A percentile compares a stretch with the other conserved stretches of the same genome.
phyloP scores from a whole-genome alignment of 768 basidiomycete species.

The Amanita pallidorosea region DNA sequence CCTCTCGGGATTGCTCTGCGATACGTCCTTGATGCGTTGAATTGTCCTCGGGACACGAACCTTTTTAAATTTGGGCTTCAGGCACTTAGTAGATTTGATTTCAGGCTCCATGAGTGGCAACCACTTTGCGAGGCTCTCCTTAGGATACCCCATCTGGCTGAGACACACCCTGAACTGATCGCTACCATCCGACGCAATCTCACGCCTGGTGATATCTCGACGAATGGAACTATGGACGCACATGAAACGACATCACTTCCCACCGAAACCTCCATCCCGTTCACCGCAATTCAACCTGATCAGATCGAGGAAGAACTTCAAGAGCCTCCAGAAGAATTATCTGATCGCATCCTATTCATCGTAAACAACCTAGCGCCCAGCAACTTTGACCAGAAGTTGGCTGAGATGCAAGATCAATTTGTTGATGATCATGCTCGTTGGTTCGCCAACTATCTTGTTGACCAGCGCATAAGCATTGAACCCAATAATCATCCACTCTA shows the following conservation, averaged over 20 bases:
- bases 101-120: constrained; percentile 83
- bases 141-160: constrained; percentile 77
- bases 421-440: constrained; percentile 78
- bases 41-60: constrained; percentile 83
- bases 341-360: constrained; percentile 94
- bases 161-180: constrained; percentile 75
- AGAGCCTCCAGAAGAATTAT: constrained; percentile 74
- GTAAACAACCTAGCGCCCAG: constrained; percentile 94
- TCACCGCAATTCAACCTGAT: constrained; percentile 74
- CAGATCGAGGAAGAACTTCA: constrained; percentile 47
- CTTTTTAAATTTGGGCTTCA: constrained; percentile 93
- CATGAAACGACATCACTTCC: constrained; percentile 18
- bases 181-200: constrained; percentile 63
- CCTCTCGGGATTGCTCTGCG: constrained; percentile 95
- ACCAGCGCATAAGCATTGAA: constrained; percentile 90
- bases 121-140: constrained; percentile 85
- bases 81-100: constrained; percentile 82
- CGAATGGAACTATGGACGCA: constrained; percentile 29
- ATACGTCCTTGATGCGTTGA: constrained; percentile 90
- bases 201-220: constrained; percentile 34
- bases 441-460: constrained; percentile 97
- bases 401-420: constrained; percentile 80
- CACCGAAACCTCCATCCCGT: constrained; percentile 42
- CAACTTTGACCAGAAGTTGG: constrained; percentile 83
- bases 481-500: constrained; percentile 96